phyloP scores from a whole-genome alignment of 2,329 filamentous ascomycete species.

The Fusarium sp. region DNA sequence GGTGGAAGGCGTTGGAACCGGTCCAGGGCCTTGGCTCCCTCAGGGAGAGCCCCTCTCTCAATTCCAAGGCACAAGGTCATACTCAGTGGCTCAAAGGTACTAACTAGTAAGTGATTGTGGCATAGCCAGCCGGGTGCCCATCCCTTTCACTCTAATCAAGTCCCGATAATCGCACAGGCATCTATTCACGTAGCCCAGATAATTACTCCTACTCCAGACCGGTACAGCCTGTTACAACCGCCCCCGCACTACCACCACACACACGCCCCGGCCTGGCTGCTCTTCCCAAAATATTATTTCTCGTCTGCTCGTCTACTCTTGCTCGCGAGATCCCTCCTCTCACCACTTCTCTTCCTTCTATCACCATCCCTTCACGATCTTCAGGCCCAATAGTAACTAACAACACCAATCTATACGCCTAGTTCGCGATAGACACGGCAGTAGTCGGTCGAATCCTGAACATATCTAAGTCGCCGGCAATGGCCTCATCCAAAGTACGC shows the following conservation, averaged over 20 bases:
- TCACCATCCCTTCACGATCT: slow-evolving; percentile 35
- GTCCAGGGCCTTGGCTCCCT: slow-evolving; percentile 47
- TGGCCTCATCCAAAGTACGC: slow-evolving; percentile 75
- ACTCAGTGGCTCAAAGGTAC: slow-evolving; percentile 35
- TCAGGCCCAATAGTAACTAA: slow-evolving; percentile 38
- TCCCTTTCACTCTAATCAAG: slow-evolving; percentile 45
- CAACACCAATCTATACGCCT: slow-evolving; percentile 43
- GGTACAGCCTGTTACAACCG: slow-evolving; percentile 44
- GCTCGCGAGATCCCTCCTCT: slow-evolving; percentile 47
- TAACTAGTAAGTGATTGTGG: slow-evolving; percentile 32
- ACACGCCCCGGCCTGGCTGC: slow-evolving; percentile 50
- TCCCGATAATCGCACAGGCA: slow-evolving; percentile 55
- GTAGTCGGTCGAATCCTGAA: slow-evolving; percentile 54
- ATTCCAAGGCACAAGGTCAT: slow-evolving; percentile 43
- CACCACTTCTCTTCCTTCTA: slow-evolving; percentile 42
- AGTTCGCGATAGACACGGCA: slow-evolving; percentile 53
- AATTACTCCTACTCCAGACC: slow-evolving; percentile 41
- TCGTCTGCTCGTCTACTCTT: slow-evolving; percentile 52
- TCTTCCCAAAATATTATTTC: slow-evolving; percentile 61
- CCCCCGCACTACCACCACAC: slow-evolving; percentile 52
- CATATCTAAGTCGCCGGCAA: slow-evolving; percentile 61
- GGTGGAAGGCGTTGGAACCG: slow-evolving; percentile 52
- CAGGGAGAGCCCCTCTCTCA: slow-evolving; percentile 38
- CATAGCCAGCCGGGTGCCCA: slow-evolving; percentile 22
- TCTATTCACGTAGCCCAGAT: slow-evolving; percentile 50